phyloP scores from a whole-genome alignment of 2,329 filamentous ascomycete genomes.

The Aspergillaceae sp. region DNA sequence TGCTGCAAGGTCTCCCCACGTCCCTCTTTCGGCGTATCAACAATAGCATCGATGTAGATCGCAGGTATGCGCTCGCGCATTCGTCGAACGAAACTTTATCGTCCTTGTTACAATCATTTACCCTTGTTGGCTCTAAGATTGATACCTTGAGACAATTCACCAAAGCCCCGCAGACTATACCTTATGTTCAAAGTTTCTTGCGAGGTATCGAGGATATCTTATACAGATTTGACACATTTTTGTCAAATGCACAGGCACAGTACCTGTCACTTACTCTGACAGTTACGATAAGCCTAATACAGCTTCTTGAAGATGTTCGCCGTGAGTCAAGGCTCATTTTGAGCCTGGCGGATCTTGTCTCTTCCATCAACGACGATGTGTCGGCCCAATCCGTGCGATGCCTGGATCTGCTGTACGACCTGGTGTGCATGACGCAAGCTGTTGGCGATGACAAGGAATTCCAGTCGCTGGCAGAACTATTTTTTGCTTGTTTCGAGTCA shows the following conservation, averaged over 20 bases:
- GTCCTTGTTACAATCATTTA: slow-evolving; percentile 35
- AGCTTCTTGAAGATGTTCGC: slow-evolving; percentile 51
- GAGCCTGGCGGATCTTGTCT: slow-evolving; percentile 54
- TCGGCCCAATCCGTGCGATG: slow-evolving; percentile 56
- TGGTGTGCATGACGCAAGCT: slow-evolving; percentile 60
- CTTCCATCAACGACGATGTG: slow-evolving; percentile 42
- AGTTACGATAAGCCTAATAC: slow-evolving; percentile 58
- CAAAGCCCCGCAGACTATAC: slow-evolving; percentile 39
- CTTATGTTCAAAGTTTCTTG: slow-evolving; percentile 64
- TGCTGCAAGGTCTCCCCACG: slow-evolving; percentile 72
- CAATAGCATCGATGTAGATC: slow-evolving; percentile 27
- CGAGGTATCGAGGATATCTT: slow-evolving; percentile 53
- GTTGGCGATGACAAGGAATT: slow-evolving; percentile 57
- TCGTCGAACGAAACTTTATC: slow-evolving; percentile 23
- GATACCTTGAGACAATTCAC: slow-evolving; percentile 44
- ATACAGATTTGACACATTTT: slow-evolving; percentile 46
- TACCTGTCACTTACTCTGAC: slow-evolving; percentile 49
- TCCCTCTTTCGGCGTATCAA: slow-evolving; percentile 53
- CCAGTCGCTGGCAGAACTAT: slow-evolving; percentile 56
- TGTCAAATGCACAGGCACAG: slow-evolving; percentile 53
- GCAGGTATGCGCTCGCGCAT: slow-evolving; percentile 28
- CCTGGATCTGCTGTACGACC: slow-evolving; percentile 68
- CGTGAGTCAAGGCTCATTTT: slow-evolving; percentile 48
- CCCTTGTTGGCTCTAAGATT: slow-evolving; percentile 41
- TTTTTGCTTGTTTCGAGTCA: slow-evolving; percentile 71